These are phyloP conservation scores for Thamnidium elegans DNA, from an alignment of 192 early-diverging fungal species.

Conservation along the genomic window DNA sequence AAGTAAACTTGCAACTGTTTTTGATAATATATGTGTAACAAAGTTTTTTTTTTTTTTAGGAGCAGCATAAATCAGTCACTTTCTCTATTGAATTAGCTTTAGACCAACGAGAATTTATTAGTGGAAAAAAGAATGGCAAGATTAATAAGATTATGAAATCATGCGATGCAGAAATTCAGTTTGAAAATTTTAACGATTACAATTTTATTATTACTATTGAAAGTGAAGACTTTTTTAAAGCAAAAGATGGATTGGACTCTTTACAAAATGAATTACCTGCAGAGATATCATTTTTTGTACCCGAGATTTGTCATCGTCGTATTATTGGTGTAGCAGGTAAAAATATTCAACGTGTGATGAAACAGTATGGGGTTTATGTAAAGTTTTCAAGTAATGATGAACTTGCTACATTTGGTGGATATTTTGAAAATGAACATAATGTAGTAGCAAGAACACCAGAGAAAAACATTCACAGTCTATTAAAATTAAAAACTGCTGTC, in stretches of 20 bases:
- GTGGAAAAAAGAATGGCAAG: conserved; percentile 82
- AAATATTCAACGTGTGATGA: conserved; percentile 86
- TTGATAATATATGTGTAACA: neutral
- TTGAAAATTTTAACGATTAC: conserved; percentile 70
- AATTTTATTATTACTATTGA: conserved; percentile 74
- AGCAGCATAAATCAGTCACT: conserved; percentile 54
- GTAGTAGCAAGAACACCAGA: conserved; percentile 77
- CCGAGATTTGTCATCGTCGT: conserved; percentile 74
- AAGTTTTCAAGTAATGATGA: conserved; percentile 81
- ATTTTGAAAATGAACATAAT: conserved; percentile 77
- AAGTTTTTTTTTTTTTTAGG: conserved; percentile 6
- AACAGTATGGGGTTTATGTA: conserved; percentile 78
- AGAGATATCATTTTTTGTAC: conserved; percentile 76
- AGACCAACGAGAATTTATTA: conserved; percentile 78
- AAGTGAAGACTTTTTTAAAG: conserved; percentile 48
- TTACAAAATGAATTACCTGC: conserved; percentile 77
- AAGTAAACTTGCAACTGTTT: neutral
- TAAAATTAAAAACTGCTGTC: conserved; percentile 58
- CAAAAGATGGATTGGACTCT: conserved; percentile 61
- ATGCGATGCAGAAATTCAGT: conserved; percentile 59
- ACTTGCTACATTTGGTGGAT: conserved; percentile 66
- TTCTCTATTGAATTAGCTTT: conserved; percentile 70
- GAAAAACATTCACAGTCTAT: conserved; percentile 67
- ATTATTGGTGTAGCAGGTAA: conserved; percentile 84
- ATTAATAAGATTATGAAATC: conserved; percentile 79